Base-by-base conservation (phyloP, 208 protist genomes). In the Crithidia sp. region DNA sequence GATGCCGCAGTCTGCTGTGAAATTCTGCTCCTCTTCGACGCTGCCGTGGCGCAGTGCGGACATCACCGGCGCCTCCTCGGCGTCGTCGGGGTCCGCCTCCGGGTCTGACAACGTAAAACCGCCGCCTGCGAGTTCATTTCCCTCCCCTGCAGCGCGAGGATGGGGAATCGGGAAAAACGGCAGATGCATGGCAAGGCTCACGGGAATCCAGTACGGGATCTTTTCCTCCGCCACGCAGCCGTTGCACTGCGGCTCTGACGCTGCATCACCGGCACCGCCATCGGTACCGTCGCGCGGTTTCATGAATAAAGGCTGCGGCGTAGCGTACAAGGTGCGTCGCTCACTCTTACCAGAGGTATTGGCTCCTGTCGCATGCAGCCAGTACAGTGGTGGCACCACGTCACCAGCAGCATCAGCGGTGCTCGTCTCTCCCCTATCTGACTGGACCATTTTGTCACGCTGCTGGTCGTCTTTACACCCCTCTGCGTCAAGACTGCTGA, bases 91-190 rank as follows among this genome's bases (percentile, higher is more conserved):
- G 50, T 55, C 50, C n/a, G 50, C n/a, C 50, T 12, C 50, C 14
- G 7, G 12, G 50, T 55, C 16, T 49, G 12, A 49, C 7, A 49
- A 49, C 45, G 45, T 7, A 49, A 28, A 28, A 28, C 28, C 45
- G 7, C 45, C 45, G 45, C 12, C 7, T 49, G 12, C 9, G 45
- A 13, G 45, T 49, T 13, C 12, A 49, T 13, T 49, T 49, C 45
- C 45, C 12, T 13, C 45, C 12, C 45, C 45, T 49, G 12, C 45
- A 14, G 45, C 9, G 12, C 9, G 7, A 13, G 71, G 66, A 17
- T 52, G 57, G 47, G 81, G 76, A 12, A 74, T 59, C 8, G 81
- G 71, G 47, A 86, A 82, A 47, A 79, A 86, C 4, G 81, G 81
- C 19, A 86, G 47, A 49, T 71, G 67, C 6, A 3, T 5, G 9